A percentile compares a stretch with the other conserved stretches of the same genome.
Conservation (phyloP, 495 filamentous ascomycete genomes). For the Hypoxylon trugodes region DNA sequence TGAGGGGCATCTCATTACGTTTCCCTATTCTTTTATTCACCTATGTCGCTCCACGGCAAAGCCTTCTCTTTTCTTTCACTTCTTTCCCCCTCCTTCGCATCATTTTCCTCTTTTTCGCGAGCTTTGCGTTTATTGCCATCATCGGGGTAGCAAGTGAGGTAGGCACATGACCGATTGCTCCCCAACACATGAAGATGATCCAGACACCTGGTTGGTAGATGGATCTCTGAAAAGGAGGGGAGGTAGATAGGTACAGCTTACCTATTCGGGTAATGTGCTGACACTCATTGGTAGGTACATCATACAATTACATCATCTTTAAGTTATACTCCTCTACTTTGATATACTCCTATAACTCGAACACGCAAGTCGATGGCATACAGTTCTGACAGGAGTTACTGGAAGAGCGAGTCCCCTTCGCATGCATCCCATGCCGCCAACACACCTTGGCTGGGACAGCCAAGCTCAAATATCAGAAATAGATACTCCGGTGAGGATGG, state of each 20-base stretch:
- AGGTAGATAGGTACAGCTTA: slow-evolving; percentile 24
- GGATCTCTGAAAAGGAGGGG: no score
- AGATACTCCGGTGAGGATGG: slow-evolving; percentile 33
- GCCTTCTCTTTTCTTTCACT: neutral
- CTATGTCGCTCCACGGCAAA: slow-evolving; percentile 7
- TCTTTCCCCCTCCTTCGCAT: neutral
- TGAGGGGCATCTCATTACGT: slow-evolving; percentile 6
- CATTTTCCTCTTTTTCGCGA: neutral
- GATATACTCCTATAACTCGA: slow-evolving; percentile 7
- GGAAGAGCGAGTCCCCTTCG: slow-evolving; percentile 11
- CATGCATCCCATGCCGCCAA: slow-evolving; percentile 18
- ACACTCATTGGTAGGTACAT: slow-evolving; percentile 13
- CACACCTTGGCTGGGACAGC: slow-evolving; percentile 15
- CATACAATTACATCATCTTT: slow-evolving; percentile 34
- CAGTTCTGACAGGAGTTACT: slow-evolving; percentile 21
- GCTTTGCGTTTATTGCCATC: neutral
- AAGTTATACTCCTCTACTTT: no score
- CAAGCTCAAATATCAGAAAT: slow-evolving; percentile 14
- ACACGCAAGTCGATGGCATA: neutral
- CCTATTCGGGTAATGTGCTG: slow-evolving; percentile 23
- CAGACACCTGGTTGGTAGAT: slow-evolving; percentile 1
- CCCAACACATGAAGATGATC: slow-evolving; percentile 6
- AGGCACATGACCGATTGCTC: slow-evolving; percentile 1
- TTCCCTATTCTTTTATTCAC: neutral
- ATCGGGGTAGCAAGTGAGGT: neutral